These are phyloP conservation scores for Solanum ossicruentum DNA, from an alignment of 257 asterid species.

Conservation along the genomic window DNA sequence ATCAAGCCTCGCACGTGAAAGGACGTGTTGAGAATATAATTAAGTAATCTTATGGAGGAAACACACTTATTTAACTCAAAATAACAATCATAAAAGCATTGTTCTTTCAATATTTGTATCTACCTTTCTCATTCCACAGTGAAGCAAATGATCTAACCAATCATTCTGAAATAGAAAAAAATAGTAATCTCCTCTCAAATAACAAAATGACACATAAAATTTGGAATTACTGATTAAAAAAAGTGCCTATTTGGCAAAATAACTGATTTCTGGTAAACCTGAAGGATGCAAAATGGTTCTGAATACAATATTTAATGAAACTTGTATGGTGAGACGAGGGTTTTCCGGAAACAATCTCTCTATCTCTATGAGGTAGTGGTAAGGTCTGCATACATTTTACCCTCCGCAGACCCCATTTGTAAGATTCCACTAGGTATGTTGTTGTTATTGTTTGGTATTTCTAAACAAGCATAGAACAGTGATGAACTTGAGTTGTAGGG, in stretches of 20 bases:
- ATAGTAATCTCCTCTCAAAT: background rate
- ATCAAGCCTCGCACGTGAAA: too few relatives aligned
- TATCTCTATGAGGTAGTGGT: too few relatives aligned
- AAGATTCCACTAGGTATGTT: too few relatives aligned
- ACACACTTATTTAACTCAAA: background rate
- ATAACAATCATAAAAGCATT: background rate
- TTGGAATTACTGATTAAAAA: background rate
- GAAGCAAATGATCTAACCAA: too few relatives aligned
- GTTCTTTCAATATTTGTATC: too few relatives aligned
- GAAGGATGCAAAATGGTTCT: background rate
- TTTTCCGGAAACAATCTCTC: too few relatives aligned
- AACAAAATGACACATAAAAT: background rate
- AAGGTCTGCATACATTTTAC: too few relatives aligned
- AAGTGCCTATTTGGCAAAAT: background rate
- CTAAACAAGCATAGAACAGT: background rate
- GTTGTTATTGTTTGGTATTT: background rate
- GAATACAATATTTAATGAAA: background rate
- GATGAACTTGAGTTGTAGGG: background rate
- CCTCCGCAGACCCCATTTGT: too few relatives aligned
- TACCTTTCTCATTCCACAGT: too few relatives aligned
- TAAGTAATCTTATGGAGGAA: too few relatives aligned
- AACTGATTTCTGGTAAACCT: background rate
- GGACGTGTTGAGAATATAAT: too few relatives aligned
- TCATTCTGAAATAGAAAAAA: background rate
- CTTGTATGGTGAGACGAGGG: background rate